Base-by-base conservation (phyloP, 1,284 basidiomycete genomes). In the Neolentinus lepideus region DNA sequence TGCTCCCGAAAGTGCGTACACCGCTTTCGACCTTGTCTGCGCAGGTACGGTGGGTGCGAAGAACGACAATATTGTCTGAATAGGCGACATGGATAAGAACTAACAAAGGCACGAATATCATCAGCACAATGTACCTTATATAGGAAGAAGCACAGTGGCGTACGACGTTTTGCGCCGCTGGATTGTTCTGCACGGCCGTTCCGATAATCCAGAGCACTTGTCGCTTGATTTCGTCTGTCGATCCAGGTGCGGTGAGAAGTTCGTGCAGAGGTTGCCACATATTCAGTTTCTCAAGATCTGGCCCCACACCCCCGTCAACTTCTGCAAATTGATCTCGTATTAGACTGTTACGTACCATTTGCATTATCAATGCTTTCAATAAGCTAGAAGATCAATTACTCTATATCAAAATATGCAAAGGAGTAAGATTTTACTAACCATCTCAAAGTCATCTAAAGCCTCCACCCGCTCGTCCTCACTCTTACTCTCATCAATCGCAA, bases 291-390 rank as follows among this genome's bases (percentile, higher is more conserved):
- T 83, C 82, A 53, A 99, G 78, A 73, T 98, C 91, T 92, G 60
- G 6, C 4, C 6, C 22, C 8, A 47, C 16, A 51, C 16, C 24
- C 11, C 10, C 19, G 12, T 11, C n/a, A 10, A 26, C 8, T 51
- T 51, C 16, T 29, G 19, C 14, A 25, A n/a, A n/a, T n/a, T n/a
- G n/a, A n/a, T n/a, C n/a, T n/a, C n/a, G n/a, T n/a, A n/a, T n/a
- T n/a, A n/a, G n/a, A n/a, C n/a, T n/a, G 31, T 43, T 36, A 65
- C 79, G 57, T 61, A 90, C 90, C 87, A 67, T 94, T 98, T 2
- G 96, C 95, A 69, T 99, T 99, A 67, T 99, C 96, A 56, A 99
- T 93, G 50, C 84, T 81, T 69, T 98, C 94, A 60, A 98, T 81
- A 25, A 98, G 77, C 93, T 94, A 63, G 16, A 56, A 51, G 14